A percentile compares a stretch with the other conserved stretches of the same genome.
Evolutionary conservation across 2,329 filamentous ascomycete species (phyloP).

Genomic region (Calonectria henricotiae): DNA sequence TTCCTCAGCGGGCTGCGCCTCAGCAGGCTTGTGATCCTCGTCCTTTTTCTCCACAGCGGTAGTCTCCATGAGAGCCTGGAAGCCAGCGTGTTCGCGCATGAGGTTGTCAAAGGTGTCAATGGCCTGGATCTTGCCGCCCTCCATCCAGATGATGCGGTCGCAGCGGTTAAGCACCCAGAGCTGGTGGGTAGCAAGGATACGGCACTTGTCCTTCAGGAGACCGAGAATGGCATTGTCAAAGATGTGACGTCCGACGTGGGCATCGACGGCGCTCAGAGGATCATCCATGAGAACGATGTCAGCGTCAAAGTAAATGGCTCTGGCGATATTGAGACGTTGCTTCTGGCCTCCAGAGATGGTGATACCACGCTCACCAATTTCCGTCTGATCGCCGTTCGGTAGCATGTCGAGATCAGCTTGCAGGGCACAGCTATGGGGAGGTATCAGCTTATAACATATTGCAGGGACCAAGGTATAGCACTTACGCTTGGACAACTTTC

Average conservation of each 20-base stretch:
- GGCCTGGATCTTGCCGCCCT: slow-evolving; percentile 86
- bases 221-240: slow-evolving; percentile 97
- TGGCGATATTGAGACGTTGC: slow-evolving; percentile 93
- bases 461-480: slow-evolving; percentile 48
- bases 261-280: slow-evolving; percentile 79
- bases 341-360: slow-evolving; percentile 97
- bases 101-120: slow-evolving; percentile 92
- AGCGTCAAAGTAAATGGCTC: slow-evolving; percentile 81
- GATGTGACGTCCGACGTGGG: slow-evolving; percentile 81
- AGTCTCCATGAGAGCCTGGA: slow-evolving; percentile 88
- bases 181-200: slow-evolving; percentile 94
- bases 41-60: slow-evolving; percentile 80
- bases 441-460: slow-evolving; percentile 37
- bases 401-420: slow-evolving; percentile 92
- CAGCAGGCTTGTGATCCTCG: slow-evolving; percentile 66
- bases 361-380: slow-evolving; percentile 96
- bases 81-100: slow-evolving; percentile 84
- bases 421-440: slow-evolving; percentile 77
- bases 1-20: slow-evolving; percentile 58
- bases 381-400: slow-evolving; percentile 89
- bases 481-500: slow-evolving; percentile 83
- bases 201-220: slow-evolving; percentile 88
- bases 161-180: slow-evolving; percentile 93
- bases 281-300: slow-evolving; percentile 81
- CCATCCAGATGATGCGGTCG: slow-evolving; percentile 95